Conservation (phyloP, 345 rosid species). For the Eucalyptus guilfoylei region DNA sequence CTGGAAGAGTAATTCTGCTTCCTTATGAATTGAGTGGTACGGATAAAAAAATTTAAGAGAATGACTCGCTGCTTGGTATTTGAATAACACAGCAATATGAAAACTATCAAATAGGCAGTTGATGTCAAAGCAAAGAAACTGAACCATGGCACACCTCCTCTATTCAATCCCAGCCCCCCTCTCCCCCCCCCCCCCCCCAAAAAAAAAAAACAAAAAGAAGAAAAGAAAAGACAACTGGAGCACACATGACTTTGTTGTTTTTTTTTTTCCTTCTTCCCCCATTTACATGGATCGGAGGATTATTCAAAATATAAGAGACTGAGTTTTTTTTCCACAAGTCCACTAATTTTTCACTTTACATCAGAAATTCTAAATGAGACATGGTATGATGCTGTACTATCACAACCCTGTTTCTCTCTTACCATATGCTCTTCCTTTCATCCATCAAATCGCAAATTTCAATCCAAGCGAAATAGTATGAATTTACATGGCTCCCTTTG, state of each 20-base stretch:
- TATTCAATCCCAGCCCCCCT: no score
- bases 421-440: background rate
- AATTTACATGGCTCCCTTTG: background rate
- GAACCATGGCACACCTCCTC: background rate
- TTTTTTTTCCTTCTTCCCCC: background rate
- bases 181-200: no score
- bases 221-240: background rate
- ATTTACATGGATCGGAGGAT: background rate
- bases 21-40: background rate
- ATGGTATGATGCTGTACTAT: background rate
- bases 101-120: background rate
- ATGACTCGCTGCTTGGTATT: background rate
- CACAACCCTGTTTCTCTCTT: background rate
- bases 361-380: background rate
- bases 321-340: background rate
- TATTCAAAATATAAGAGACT: background rate
- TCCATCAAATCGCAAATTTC: background rate
- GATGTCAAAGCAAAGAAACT: background rate
- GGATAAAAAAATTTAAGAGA: background rate
- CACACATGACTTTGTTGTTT: rapidly evolving
- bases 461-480: background rate
- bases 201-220: no score
- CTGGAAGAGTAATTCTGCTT: background rate
- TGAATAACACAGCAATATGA: background rate
- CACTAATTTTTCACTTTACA: background rate